Conservation (phyloP, 306 rosid genomes). For the Malus asiatica region DNA sequence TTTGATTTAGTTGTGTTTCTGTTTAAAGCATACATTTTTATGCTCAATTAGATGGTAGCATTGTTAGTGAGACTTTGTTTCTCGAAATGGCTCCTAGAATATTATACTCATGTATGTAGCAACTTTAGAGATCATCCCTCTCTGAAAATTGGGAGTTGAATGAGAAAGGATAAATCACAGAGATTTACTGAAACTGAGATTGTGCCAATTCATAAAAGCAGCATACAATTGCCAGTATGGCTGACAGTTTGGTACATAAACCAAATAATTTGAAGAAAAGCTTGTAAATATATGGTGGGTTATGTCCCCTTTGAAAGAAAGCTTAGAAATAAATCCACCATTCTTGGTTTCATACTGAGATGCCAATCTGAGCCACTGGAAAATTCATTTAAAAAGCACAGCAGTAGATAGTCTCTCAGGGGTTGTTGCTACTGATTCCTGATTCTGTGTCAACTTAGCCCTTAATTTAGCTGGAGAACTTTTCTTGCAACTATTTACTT, state of each 20-base stretch:
- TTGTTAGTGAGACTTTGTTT: not conserved
- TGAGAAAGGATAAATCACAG: not conserved
- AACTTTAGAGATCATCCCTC: not conserved
- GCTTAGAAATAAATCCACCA: not conserved
- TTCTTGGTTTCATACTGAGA: not conserved
- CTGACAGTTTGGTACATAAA: not conserved
- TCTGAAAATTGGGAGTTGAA: not conserved
- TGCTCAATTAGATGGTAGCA: not conserved
- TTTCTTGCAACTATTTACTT: slow-evolving; percentile 11
- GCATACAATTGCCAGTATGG: not conserved
- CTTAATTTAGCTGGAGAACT: slow-evolving; percentile 7
- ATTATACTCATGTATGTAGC: not conserved
- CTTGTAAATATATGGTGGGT: not conserved
- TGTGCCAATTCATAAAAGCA: not conserved
- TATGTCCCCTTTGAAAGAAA: not conserved
- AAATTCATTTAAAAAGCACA: not conserved
- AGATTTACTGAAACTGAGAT: not conserved
- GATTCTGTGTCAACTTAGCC: not conserved
- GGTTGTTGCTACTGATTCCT: slow-evolving; percentile 9
- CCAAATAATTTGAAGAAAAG: not conserved
- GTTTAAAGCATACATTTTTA: not conserved
- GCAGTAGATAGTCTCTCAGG: not conserved
- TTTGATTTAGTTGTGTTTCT: not conserved
- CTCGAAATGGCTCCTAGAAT: not conserved
- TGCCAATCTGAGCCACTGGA: not conserved